Evolutionary conservation across 768 basidiomycete genomes (phyloP), one percentile per base, ranked within the genome.

Genomic region (Boletus eberwhitei): DNA sequence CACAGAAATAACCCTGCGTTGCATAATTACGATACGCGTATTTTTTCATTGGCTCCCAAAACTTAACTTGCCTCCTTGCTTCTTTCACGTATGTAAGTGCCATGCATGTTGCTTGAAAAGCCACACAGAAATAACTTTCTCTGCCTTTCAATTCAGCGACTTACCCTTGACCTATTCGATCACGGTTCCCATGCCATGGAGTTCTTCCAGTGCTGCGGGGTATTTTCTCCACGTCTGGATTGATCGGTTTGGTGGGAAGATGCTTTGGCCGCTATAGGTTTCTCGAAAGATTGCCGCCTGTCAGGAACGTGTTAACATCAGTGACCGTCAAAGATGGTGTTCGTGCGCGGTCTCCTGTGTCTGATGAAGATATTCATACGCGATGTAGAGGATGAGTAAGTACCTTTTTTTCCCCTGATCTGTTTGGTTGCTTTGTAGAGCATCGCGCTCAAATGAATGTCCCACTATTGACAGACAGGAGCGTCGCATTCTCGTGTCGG

Each of bases 41-140:
- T 26, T 7, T 21, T 24, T 29, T 26, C 38, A 53, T 53, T 54
- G 40, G 40, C 26, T 42, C 53, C 24, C 16, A 6, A 41, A 53
- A 54, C 52, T 21, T 35, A 26, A 24, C 24, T 35, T 36, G 11
- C 24, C 24, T 17, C 31, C 34, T 54, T 24, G 34, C 52, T 54
- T 45, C 52, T 38, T 54, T 54, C 41, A 54, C 42, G 36, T 26
- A 32, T 52, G 24, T 40, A 50, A 19, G 50, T 44, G 41, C 39
- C 8, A 13, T 16, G 49, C 16, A 41, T 34, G 39, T n/a, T 17
- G 51, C 24, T 34, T 31, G 34, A 32, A 31, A 19, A 13, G 8
- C 24, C 16, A 8, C 34, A 37, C 24, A 21, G 53, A 22, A 29
- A 41, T 40, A 53, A 14, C 26, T 21, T 26, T 35, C 26, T 29